Evolutionary conservation across 108 stramenopile species (phyloP).

Genomic region (Cylindrotheca closterium): DNA sequence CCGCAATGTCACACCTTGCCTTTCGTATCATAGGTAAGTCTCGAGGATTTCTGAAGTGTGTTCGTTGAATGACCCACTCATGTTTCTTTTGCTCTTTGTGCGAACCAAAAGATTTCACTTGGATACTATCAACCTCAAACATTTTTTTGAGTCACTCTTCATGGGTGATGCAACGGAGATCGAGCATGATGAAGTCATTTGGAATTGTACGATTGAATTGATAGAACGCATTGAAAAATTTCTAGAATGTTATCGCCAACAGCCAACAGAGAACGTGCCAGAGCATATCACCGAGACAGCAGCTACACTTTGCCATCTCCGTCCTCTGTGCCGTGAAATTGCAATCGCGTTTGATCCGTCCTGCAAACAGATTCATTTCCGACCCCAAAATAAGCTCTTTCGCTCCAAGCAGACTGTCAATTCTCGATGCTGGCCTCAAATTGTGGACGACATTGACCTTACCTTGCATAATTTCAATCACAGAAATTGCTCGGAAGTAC

Average conservation of each 20-base stretch:
- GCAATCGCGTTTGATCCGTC: constrained; percentile 33
- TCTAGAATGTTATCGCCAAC: constrained; percentile 23
- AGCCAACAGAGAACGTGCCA: background rate
- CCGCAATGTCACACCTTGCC: constrained; percentile 72
- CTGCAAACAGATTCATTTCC: constrained; percentile 4
- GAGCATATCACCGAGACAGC: constrained; percentile 41
- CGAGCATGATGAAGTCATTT: constrained; percentile 69
- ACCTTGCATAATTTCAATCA: constrained; percentile 72
- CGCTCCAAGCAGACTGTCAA: background rate
- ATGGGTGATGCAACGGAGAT: constrained; percentile 75
- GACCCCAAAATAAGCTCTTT: background rate
- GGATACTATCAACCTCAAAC: constrained; percentile 63
- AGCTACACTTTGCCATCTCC: constrained; percentile 40
- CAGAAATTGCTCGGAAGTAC: constrained; percentile 31
- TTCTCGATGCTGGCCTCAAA: constrained; percentile 36
- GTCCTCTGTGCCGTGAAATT: constrained; percentile 55
- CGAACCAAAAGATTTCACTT: constrained; percentile 71
- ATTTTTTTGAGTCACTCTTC: constrained; percentile 57
- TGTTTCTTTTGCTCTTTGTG: background rate
- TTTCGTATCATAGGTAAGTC: constrained; percentile 60
- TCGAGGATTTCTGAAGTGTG: background rate
- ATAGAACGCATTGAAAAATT: constrained; percentile 49
- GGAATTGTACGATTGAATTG: constrained; percentile 63
- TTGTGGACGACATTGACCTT: constrained; percentile 61
- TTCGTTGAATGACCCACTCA: background rate